Evolutionary conservation across 2,329 filamentous ascomycete genomes (phyloP), one percentile per base, ranked within the genome.

Genomic region (Didymellaceae sp.): DNA sequence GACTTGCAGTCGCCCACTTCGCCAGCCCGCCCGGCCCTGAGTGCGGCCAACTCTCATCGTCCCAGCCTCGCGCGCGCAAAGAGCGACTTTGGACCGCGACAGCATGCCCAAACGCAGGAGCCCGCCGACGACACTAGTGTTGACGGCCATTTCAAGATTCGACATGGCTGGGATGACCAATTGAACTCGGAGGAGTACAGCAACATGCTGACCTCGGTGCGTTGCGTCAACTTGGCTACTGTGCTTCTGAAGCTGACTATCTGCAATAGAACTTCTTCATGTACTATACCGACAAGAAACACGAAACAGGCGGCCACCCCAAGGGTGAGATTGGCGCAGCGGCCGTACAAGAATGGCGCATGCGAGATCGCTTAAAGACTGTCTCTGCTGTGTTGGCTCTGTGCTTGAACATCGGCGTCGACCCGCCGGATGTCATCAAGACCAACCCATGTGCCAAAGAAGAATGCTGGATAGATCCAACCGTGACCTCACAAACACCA

Each of bases 251-350:
- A 20, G 25, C 56, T 62, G 43, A 62, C 59, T 34, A 14, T 14
- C 54, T 24, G 17, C 33, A 4, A 46, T 74, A 96, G 89, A 95
- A 91, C 61, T 99, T 96, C 85, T 97, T 96, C 79, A 97, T 97
- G 93, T 99, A 99, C 76, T 99, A 90, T 74, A 97, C 93, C 57
- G 94, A 99, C 75, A 97, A 97, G 75, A 88, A 93, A 44, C 94
- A 99, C 75, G 94, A 97, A 72, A 94, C 91, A 17, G 93, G 91
- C 26, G 94, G 91, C 17, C 91, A 92, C 61, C 90, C 91, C 13
- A 90, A 91, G 69, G 76, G 77, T 51, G 77, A 79, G 16, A 77
- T 77, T 48, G 77, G 74, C 58, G 70, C 69, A 26, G 75, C 73
- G 51, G 82, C 85, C 43, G 82, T 96, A 5, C 89, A 96, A 70